phyloP scores from a whole-genome alignment of 495 filamentous ascomycete species.

The Neohortaea acidophila region DNA sequence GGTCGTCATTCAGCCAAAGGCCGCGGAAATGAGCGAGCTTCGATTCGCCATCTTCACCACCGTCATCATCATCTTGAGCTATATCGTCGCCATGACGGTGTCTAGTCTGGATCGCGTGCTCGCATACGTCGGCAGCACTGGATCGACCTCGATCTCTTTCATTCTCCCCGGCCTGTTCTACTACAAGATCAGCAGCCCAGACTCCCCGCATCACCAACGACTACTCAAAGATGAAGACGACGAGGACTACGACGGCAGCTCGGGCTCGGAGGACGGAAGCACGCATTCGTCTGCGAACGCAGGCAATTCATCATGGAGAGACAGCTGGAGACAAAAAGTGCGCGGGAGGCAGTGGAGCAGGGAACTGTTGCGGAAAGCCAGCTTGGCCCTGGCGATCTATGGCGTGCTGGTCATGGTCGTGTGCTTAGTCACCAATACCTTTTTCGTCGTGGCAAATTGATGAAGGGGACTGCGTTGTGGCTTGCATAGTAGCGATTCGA shows the following conservation, averaged over 20 bases:
- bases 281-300: neutral
- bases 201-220: conserved; percentile 66
- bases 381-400: conserved; percentile 66
- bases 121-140: conserved; percentile 89
- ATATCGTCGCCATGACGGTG: conserved; percentile 78
- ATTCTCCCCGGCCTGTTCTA: conserved; percentile 93
- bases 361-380: conserved; percentile 51
- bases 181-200: conserved; percentile 87
- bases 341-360: conserved; percentile 36
- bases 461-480: too few species aligned
- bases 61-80: conserved; percentile 65
- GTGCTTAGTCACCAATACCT: conserved; percentile 70
- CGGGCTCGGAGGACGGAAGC: neutral
- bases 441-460: conserved; percentile 47
- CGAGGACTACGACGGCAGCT: conserved; percentile 21
- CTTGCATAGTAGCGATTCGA: too few species aligned
- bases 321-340: conserved; percentile 19
- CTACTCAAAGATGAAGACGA: conserved; percentile 77
- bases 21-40: conserved; percentile 59
- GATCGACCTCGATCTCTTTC: conserved; percentile 87
- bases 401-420: conserved; percentile 77
- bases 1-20: conserved; percentile 5
- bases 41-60: conserved; percentile 86
- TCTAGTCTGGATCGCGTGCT: conserved; percentile 77
- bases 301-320: conserved; percentile 9